Evolutionary conservation across 352 stramenopile genomes (phyloP).

Genomic region (Elongisporangium anandrum): DNA sequence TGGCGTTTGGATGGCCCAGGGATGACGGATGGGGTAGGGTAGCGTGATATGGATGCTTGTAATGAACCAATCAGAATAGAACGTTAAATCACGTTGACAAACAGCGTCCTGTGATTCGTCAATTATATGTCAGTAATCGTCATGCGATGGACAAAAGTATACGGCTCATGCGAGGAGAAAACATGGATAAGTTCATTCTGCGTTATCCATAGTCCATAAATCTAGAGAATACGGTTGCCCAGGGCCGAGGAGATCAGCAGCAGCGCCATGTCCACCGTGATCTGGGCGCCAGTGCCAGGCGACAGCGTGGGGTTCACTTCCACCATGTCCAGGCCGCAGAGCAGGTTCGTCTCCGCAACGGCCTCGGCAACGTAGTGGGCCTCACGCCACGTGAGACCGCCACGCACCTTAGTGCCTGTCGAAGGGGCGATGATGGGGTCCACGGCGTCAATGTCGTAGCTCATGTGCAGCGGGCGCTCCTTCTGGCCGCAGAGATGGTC

Average conservation of each 20-base stretch:
- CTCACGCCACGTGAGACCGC: conserved; percentile 95
- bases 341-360: conserved; percentile 86
- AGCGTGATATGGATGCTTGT: not conserved
- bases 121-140: too few species aligned
- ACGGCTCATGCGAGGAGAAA: too few species aligned
- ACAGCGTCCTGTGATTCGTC: too few species aligned
- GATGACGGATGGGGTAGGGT: not conserved
- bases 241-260: conserved; percentile 91
- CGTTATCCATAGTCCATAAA: too few species aligned
- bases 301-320: conserved; percentile 94
- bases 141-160: too few species aligned
- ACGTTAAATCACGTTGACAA: too few species aligned
- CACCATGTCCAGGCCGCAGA: conserved; percentile 92
- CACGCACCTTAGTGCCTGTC: conserved; percentile 93
- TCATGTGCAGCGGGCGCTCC: conserved; percentile 93
- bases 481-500: conserved; percentile 89
- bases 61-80: not conserved
- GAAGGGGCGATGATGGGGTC: conserved; percentile 94
- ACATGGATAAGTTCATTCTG: too few species aligned
- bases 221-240: conserved; percentile 90
- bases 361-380: conserved; percentile 95
- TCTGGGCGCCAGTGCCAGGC: conserved; percentile 78
- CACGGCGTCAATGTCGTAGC: conserved; percentile 98
- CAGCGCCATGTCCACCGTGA: conserved; percentile 93
- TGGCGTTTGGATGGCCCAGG: not conserved